These are phyloP conservation scores for Periconia sp. DNA, from an alignment of 2,329 filamentous ascomycete genomes.

Conservation along the genomic window DNA sequence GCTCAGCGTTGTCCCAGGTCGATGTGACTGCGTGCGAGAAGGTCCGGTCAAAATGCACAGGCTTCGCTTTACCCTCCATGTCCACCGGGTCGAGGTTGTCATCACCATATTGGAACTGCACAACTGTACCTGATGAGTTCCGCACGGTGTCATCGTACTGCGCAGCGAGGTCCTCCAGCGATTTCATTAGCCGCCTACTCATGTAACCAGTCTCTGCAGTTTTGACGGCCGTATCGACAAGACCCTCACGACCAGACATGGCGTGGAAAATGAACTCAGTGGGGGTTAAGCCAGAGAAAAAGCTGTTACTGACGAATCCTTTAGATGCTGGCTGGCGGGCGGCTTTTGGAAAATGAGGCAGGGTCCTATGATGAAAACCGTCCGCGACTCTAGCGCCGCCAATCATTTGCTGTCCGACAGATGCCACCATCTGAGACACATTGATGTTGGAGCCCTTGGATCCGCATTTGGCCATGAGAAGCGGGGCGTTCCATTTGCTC, in stretches of 20 bases:
- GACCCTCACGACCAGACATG: constrained; percentile 96
- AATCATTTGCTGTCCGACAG: constrained; percentile 98
- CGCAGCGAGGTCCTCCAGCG: constrained; percentile 89
- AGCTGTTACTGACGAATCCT: constrained; percentile 96
- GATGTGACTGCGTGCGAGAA: constrained; percentile 79
- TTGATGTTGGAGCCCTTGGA: constrained; percentile 98
- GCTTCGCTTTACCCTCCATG: constrained; percentile 93
- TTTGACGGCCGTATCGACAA: constrained; percentile 98
- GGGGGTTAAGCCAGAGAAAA: constrained; percentile 88
- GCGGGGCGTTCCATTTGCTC: constrained; percentile 87
- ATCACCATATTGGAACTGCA: constrained; percentile 97
- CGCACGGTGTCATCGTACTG: constrained; percentile 95
- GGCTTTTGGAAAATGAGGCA: constrained; percentile 96
- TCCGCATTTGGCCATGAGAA: constrained; percentile 96
- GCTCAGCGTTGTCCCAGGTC: constrained; percentile 80
- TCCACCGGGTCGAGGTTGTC: constrained; percentile 95
- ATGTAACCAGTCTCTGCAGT: constrained; percentile 99
- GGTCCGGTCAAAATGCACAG: constrained; percentile 89
- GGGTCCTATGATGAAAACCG: constrained; percentile 92
- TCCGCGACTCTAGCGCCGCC: constrained; percentile 89
- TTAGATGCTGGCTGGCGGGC: constrained; percentile 91
- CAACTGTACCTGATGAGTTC: constrained; percentile 84
- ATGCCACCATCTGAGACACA: constrained; percentile 97
- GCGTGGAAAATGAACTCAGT: constrained; percentile 98
- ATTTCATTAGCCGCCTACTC: constrained; percentile 98